Evolutionary conservation across 306 rosid genomes (phyloP).

Genomic region (Comarum palustre): DNA sequence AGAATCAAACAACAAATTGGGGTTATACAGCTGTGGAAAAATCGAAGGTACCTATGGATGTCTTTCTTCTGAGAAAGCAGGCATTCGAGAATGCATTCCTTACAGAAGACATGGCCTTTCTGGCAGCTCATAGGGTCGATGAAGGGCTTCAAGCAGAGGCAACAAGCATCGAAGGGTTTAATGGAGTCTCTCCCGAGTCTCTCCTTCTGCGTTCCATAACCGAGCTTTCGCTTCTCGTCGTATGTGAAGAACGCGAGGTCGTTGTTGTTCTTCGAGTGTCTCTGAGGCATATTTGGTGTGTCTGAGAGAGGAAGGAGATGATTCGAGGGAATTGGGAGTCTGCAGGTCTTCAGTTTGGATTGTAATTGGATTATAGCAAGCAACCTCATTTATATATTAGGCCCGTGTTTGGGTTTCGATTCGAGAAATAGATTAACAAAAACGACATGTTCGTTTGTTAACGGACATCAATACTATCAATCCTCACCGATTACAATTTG

Average conservation of each 20-base stretch:
- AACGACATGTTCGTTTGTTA: too few relatives aligned
- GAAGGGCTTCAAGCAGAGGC: conserved; percentile 86
- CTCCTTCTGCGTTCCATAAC: conserved; percentile 96
- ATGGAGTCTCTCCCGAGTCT: conserved; percentile 85
- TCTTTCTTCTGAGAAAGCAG: conserved; percentile 90
- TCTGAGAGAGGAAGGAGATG: not conserved
- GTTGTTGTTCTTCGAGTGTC: conserved; percentile 98
- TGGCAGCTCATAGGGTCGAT: conserved; percentile 84
- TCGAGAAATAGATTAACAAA: too few relatives aligned
- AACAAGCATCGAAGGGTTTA: conserved; percentile 92
- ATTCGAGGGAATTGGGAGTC: not conserved
- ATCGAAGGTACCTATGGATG: conserved; percentile 59
- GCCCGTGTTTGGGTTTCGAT: too few relatives aligned
- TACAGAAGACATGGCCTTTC: conserved; percentile 87
- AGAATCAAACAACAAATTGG: not conserved
- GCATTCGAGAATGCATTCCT: conserved; percentile 86
- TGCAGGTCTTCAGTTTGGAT: not conserved
- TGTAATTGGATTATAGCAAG: not conserved
- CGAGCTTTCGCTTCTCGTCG: conserved; percentile 88
- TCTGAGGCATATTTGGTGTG: conserved; percentile 69
- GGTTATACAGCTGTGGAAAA: not conserved
- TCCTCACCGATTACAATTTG: too few relatives aligned
- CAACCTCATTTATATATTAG: too few relatives aligned
- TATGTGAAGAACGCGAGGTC: conserved; percentile 99
- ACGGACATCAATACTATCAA: too few relatives aligned